These are phyloP conservation scores for Aspergillus olivimuriae DNA, from an alignment of 495 filamentous ascomycete species.

Conservation along the genomic window DNA sequence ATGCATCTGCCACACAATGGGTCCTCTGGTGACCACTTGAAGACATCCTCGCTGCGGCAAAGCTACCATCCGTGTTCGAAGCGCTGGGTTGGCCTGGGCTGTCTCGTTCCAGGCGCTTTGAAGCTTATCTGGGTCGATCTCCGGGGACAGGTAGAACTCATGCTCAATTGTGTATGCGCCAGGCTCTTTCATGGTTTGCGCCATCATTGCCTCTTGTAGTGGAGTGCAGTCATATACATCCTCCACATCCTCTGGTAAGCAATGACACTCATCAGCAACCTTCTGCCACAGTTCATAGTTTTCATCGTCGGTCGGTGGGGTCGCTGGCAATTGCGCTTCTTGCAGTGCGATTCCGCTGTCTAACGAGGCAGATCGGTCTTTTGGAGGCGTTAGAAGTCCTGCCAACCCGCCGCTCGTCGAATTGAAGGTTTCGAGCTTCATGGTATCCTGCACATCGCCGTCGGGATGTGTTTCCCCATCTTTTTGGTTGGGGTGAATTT, in stretches of 20 bases:
- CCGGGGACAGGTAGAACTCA: conserved; percentile 23
- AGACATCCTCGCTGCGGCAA: conserved; percentile 22
- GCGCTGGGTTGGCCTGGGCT: conserved; percentile 26
- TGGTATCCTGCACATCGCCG: too few relatives aligned
- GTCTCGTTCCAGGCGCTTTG: conserved; percentile 34
- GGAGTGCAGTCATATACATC: conserved; percentile 56
- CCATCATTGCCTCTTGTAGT: conserved; percentile 52
- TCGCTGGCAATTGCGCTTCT: too few relatives aligned
- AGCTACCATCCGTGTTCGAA: conserved; percentile 40
- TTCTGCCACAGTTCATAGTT: background rate
- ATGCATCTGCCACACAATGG: conserved; percentile 19
- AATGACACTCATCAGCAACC: conserved; percentile 6
- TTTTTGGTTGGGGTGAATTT: too few relatives aligned
- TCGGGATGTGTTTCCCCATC: too few relatives aligned
- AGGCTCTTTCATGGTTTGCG: conserved; percentile 35
- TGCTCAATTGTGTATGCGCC: conserved; percentile 31
- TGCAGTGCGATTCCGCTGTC: too few relatives aligned
- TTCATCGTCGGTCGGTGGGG: too few relatives aligned
- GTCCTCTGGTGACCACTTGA: conserved; percentile 39
- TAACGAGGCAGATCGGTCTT: too few relatives aligned
- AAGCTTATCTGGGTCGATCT: conserved; percentile 28
- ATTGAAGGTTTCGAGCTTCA: too few relatives aligned
- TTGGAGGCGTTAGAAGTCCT: too few relatives aligned
- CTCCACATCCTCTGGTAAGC: conserved; percentile 28
- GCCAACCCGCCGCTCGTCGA: too few relatives aligned